Evolutionary conservation across 306 rosid species (phyloP).

Genomic region (Acacia melanoxylon): DNA sequence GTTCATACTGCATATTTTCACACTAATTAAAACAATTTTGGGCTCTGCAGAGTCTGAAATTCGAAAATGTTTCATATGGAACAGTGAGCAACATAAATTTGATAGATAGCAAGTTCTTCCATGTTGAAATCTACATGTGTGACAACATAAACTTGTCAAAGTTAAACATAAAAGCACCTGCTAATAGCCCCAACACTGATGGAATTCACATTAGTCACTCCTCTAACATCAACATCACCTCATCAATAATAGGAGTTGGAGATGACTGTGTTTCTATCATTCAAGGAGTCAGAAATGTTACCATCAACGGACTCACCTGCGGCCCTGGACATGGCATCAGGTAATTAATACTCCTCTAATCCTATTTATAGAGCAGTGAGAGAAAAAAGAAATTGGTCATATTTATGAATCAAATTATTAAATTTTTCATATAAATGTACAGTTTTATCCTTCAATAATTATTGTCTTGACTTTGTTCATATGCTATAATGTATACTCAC

Average conservation of each 20-base stretch:
- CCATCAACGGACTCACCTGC: conserved; percentile 37
- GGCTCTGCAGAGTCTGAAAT: conserved; percentile 21
- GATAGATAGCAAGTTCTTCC: conserved; percentile 16
- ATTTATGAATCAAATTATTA: no score
- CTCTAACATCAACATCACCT: conserved; percentile 9
- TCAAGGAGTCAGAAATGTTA: conserved; percentile 19
- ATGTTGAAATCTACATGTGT: conserved; percentile 12
- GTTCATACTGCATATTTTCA: not conserved
- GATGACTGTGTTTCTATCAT: conserved; percentile 33
- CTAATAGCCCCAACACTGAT: conserved; percentile 22
- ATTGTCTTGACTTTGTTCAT: no score
- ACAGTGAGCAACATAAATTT: conserved; percentile 9
- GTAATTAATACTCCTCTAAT: not conserved
- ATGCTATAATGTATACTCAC: no score
- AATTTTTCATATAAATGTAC: no score
- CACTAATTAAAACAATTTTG: not conserved
- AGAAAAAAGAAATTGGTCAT: no score
- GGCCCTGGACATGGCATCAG: conserved; percentile 55
- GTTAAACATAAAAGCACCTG: conserved; percentile 19
- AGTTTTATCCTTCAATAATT: no score
- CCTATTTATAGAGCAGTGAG: no score
- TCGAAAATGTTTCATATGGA: conserved; percentile 10
- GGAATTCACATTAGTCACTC: conserved; percentile 9
- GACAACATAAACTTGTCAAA: not conserved
- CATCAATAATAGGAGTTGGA: conserved; percentile 22